phyloP scores from a whole-genome alignment of 2,329 filamentous ascomycete genomes.

The Elsinoe batatas region DNA sequence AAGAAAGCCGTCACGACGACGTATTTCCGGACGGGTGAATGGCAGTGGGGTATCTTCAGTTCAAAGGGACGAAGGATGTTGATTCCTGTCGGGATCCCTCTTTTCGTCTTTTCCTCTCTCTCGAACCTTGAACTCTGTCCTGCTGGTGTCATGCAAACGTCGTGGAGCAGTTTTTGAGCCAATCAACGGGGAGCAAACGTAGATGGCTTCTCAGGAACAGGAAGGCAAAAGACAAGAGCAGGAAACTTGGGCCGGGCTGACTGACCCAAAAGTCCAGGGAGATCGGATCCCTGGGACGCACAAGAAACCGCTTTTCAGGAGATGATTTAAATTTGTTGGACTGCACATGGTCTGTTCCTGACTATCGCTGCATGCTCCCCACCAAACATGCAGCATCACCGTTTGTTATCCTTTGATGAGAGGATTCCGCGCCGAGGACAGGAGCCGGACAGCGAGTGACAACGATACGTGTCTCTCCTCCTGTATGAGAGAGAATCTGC shows the following conservation, averaged over 20 bases:
- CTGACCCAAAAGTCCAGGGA: too few species aligned
- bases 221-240: neutral
- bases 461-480: neutral
- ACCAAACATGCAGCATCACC: neutral
- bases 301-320: constrained; percentile 1
- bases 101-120: neutral
- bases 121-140: neutral
- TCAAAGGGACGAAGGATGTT: neutral
- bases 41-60: neutral
- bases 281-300: neutral
- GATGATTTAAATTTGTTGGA: neutral
- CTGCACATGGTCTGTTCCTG: neutral
- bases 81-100: neutral
- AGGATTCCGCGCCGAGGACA: neutral
- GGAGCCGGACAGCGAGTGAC: constrained; percentile 1
- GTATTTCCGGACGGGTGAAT: neutral
- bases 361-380: neutral
- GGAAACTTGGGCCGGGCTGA: neutral
- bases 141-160: constrained; percentile 12
- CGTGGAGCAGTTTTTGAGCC: constrained; percentile 16
- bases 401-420: neutral
- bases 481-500: neutral
- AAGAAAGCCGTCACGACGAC: neutral
- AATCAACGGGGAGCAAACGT: constrained; percentile 13
- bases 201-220: constrained; percentile 16